Evolutionary conservation across 441 rosid species (phyloP).

Genomic region (Bruguiera hainesii): DNA sequence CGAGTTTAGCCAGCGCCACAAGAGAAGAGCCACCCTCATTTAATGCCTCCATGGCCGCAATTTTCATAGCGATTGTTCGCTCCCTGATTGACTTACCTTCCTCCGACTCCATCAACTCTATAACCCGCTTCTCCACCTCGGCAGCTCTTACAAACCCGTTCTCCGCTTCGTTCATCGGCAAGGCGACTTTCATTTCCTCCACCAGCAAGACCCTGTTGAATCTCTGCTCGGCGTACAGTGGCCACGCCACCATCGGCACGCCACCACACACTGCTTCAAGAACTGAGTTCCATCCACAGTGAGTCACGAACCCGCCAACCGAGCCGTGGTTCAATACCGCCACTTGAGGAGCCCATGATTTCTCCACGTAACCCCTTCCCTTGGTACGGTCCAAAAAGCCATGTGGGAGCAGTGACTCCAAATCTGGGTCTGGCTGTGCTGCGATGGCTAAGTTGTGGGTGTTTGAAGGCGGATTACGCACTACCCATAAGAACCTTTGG

Average conservation of each 20-base stretch:
- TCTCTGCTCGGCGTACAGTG: conserved; percentile 38
- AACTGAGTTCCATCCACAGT: conserved; percentile 47
- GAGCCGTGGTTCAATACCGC: conserved; percentile 29
- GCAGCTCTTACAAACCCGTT: conserved; percentile 27
- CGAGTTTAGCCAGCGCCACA: conserved; percentile 2
- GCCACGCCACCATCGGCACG: conserved; percentile 45
- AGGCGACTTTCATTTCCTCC: conserved; percentile 38
- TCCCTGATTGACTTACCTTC: conserved; percentile 13
- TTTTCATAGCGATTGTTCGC: conserved; percentile 10
- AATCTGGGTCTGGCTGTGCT: not conserved
- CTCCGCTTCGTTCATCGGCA: conserved; percentile 23
- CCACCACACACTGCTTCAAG: conserved; percentile 38
- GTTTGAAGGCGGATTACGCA: conserved; percentile 17
- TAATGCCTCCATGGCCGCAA: conserved; percentile 9
- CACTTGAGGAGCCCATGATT: conserved; percentile 42
- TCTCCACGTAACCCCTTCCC: conserved; percentile 32
- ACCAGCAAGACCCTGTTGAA: conserved; percentile 30
- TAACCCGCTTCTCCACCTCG: conserved; percentile 39
- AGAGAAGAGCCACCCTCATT: conserved; percentile 17
- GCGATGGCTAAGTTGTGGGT: conserved; percentile 2
- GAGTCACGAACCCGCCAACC: conserved; percentile 39
- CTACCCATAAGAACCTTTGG: conserved; percentile 32
- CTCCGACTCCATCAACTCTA: conserved; percentile 37
- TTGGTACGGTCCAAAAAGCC: conserved; percentile 29
- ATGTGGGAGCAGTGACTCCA: conserved; percentile 21